A percentile compares a stretch with the other conserved stretches of the same genome.
Conservation (phyloP, 257 asterid species). For the Nicotiana paniculata region DNA sequence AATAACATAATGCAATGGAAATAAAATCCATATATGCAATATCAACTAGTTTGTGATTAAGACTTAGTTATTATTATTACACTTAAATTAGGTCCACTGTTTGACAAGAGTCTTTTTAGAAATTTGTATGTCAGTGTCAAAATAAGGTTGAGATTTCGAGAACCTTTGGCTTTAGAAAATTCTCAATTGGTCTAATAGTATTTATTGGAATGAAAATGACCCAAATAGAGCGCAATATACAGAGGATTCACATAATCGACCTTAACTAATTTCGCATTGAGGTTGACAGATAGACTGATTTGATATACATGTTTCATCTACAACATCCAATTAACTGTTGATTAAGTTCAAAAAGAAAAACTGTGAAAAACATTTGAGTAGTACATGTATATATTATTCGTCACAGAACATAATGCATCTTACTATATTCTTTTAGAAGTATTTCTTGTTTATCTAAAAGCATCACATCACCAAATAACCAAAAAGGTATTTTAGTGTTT, state of each 20-base stretch:
- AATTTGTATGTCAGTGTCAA: not conserved
- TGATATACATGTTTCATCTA: not conserved
- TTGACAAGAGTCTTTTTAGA: not conserved
- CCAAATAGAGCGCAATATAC: not conserved
- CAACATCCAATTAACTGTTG: not conserved
- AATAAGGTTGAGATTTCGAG: not conserved
- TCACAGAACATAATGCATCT: not conserved
- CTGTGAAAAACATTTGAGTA: not conserved
- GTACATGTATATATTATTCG: not conserved
- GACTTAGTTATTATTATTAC: not conserved
- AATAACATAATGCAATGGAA: not conserved
- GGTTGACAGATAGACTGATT: not conserved
- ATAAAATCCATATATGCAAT: not conserved
- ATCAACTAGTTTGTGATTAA: not conserved
- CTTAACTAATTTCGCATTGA: not conserved
- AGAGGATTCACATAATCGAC: not conserved
- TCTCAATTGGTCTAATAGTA: not conserved
- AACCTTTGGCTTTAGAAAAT: not conserved
- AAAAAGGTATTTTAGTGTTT: not conserved
- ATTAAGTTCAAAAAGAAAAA: not conserved
- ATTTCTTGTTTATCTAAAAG: not conserved
- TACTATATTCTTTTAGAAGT: not conserved
- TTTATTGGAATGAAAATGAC: not conserved
- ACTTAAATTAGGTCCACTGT: not conserved
- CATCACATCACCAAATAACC: not conserved